Evolutionary conservation across 352 stramenopile species (phyloP).

Genomic region (Phytopythium helicoides): DNA sequence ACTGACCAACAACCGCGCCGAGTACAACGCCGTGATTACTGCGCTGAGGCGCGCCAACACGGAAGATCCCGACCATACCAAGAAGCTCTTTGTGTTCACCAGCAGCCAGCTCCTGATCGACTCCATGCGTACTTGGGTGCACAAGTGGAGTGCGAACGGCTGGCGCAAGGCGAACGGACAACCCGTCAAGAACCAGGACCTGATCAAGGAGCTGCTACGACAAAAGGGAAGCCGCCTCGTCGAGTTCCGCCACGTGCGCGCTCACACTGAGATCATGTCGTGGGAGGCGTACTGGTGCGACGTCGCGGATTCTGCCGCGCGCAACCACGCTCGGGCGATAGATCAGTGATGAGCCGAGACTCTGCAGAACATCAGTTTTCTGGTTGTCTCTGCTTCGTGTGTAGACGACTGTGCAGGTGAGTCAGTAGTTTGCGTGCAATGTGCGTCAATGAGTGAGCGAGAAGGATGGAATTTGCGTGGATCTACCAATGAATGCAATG

Average conservation of each 20-base stretch:
- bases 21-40: slow-evolving; percentile 13
- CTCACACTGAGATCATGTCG: slow-evolving; percentile 2
- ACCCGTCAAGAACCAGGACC: slow-evolving; percentile 12
- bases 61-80: slow-evolving; percentile 3
- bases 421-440: too few species aligned
- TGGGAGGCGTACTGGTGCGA: slow-evolving; percentile 15
- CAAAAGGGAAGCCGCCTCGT: slow-evolving; percentile 10
- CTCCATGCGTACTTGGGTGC: slow-evolving; percentile 18
- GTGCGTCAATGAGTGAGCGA: too few species aligned
- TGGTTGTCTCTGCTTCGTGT: too few species aligned
- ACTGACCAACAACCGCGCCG: slow-evolving; percentile 13
- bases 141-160: slow-evolving; percentile 15
- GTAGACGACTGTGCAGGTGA: too few species aligned
- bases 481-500: too few species aligned
- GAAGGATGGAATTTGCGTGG: too few species aligned
- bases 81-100: slow-evolving; percentile 18
- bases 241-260: slow-evolving; percentile 12
- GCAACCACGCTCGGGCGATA: neutral
- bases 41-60: slow-evolving; percentile 16
- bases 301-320: slow-evolving; percentile 10
- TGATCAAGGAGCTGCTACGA: slow-evolving; percentile 11
- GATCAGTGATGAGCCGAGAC: too few species aligned
- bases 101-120: slow-evolving; percentile 12
- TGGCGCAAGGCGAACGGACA: slow-evolving; percentile 11
- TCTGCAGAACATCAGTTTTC: too few species aligned